phyloP scores from a whole-genome alignment of 306 rosid species.

The Canavalia gladiata region DNA sequence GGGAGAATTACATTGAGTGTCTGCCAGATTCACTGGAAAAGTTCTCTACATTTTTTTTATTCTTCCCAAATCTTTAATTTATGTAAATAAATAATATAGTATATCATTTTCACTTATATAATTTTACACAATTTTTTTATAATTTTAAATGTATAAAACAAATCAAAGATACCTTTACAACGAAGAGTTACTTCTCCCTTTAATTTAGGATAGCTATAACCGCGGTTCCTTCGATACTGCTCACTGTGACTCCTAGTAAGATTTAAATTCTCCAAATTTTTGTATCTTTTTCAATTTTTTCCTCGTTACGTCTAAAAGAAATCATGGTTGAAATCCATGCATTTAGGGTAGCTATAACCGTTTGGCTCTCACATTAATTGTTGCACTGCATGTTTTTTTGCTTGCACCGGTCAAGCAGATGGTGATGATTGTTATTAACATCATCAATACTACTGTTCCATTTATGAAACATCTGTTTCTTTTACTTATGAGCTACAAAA shows the following conservation, averaged over 20 bases:
- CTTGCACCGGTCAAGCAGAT: constrained; percentile 18
- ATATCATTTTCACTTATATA: too few relatives aligned
- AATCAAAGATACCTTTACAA: too few relatives aligned
- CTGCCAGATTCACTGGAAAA: too few relatives aligned
- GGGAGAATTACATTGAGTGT: too few relatives aligned
- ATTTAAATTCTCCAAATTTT: neutral
- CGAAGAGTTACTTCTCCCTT: neutral
- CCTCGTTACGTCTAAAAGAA: constrained; percentile 8
- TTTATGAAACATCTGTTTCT: constrained; percentile 22
- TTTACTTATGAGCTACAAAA: constrained; percentile 36
- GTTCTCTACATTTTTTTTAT: too few relatives aligned
- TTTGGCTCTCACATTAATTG: neutral
- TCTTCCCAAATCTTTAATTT: too few relatives aligned
- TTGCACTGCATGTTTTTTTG: constrained; percentile 19
- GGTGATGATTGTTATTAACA: constrained; percentile 9
- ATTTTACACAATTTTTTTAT: too few relatives aligned
- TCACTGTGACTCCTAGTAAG: neutral
- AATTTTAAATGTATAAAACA: too few relatives aligned
- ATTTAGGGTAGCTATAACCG: neutral
- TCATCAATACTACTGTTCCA: neutral
- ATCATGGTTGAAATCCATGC: neutral
- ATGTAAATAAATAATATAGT: too few relatives aligned
- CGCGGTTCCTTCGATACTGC: constrained; percentile 7
- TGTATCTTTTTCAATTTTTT: constrained; percentile 14
- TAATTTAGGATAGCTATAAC: neutral